Evolutionary conservation across 179 eudicot genomes (phyloP).

Genomic region (Drosera spatulata): DNA sequence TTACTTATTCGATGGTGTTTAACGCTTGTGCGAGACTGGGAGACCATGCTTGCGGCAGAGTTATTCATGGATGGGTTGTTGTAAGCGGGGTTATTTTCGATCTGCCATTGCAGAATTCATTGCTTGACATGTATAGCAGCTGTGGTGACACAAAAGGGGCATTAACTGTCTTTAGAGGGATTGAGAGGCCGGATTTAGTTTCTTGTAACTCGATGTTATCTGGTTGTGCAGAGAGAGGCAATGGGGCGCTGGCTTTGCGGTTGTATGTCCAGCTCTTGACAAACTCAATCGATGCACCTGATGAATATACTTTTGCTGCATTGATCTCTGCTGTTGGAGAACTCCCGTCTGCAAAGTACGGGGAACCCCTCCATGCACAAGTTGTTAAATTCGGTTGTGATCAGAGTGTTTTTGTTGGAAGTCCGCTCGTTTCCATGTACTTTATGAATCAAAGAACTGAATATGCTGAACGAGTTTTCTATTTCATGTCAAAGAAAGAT

Average conservation of each 20-base stretch:
- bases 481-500: slow-evolving; percentile 39
- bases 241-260: slow-evolving; percentile 48
- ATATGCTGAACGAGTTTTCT: slow-evolving; percentile 50
- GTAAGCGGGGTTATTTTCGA: slow-evolving; percentile 40
- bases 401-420: slow-evolving; percentile 48
- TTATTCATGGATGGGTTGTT: slow-evolving; percentile 52
- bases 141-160: slow-evolving; percentile 50
- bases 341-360: slow-evolving; percentile 32
- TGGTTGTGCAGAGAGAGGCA: slow-evolving; percentile 55
- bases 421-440: slow-evolving; percentile 69
- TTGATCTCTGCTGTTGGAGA: slow-evolving; percentile 40
- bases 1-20: slow-evolving; percentile 40
- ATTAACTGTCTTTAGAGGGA: slow-evolving; percentile 33
- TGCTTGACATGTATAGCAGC: slow-evolving; percentile 74
- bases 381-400: slow-evolving; percentile 40
- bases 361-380: slow-evolving; percentile 65
- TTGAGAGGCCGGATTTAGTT: slow-evolving; percentile 50
- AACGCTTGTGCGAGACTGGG: slow-evolving; percentile 66
- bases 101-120: slow-evolving; percentile 64
- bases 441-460: slow-evolving; percentile 36
- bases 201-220: slow-evolving; percentile 85
- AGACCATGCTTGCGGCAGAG: slow-evolving; percentile 51
- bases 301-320: slow-evolving; percentile 79
- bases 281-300: slow-evolving; percentile 34
- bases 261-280: slow-evolving; percentile 35